A percentile compares a stretch with the other conserved stretches of the same genome.
Conservation (phyloP, 2,329 filamentous ascomycete genomes). For the Rhynchosporium agropyri region DNA sequence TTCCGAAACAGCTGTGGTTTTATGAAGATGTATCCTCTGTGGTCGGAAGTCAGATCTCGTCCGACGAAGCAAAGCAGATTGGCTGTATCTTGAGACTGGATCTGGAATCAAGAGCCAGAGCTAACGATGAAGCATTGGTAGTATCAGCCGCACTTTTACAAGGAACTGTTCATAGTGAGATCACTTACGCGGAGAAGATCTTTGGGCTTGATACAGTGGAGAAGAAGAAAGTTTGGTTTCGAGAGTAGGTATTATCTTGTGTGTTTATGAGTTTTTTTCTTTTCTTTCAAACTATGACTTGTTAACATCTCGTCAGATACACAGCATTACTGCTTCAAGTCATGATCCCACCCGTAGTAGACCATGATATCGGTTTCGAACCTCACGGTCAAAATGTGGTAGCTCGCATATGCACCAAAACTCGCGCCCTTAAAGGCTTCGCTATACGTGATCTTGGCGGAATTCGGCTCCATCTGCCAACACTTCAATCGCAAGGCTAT, state of each 20-base stretch:
- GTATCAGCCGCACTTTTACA: background rate
- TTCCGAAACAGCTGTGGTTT: background rate
- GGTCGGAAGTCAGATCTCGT: background rate
- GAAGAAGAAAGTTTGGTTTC: slow-evolving; percentile 1
- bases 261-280: too few relatives aligned
- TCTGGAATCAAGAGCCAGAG: background rate
- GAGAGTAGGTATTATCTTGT: background rate
- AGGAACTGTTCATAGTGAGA: background rate
- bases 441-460: slow-evolving; percentile 5
- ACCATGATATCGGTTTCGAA: slow-evolving; percentile 1
- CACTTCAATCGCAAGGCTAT: slow-evolving; percentile 2
- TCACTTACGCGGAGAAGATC: slow-evolving; percentile 1
- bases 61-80: slow-evolving; percentile 1
- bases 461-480: background rate
- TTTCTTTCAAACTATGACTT: background rate
- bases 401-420: background rate
- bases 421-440: background rate
- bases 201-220: background rate
- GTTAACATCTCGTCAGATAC: background rate
- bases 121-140: background rate
- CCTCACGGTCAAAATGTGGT: background rate
- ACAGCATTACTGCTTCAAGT: background rate
- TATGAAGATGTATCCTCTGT: background rate
- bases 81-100: slow-evolving; percentile 1
- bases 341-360: background rate